Evolutionary conservation across 2,329 filamentous ascomycete species (phyloP).

Genomic region (Capronia coronata): DNA sequence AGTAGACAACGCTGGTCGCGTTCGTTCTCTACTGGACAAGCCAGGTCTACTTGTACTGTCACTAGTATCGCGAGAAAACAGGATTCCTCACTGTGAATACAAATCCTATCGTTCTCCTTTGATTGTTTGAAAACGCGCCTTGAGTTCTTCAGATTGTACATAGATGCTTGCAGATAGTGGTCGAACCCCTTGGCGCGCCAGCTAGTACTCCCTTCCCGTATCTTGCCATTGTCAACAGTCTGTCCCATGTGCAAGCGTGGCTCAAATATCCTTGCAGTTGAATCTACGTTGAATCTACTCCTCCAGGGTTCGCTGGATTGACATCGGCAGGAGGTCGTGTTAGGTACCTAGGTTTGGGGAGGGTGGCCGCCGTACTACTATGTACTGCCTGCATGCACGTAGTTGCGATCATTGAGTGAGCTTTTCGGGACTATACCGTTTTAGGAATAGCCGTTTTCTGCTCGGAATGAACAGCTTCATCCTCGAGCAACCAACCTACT

Average conservation of each 20-base stretch:
- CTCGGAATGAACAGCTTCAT: conserved; percentile 12
- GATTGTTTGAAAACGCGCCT: conserved; percentile 1
- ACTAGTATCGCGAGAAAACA: conserved; percentile 20
- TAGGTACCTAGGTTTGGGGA: background rate
- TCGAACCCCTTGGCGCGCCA: conserved; percentile 3
- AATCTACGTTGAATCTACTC: too few species aligned
- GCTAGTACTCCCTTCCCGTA: background rate
- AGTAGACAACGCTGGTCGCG: conserved; percentile 13
- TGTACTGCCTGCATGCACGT: too few species aligned
- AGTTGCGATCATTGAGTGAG: conserved; percentile 1
- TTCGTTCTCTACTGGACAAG: background rate
- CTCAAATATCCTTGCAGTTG: too few species aligned
- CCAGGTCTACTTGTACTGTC: conserved; percentile 14
- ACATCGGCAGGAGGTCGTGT: background rate
- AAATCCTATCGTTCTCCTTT: conserved; percentile 15
- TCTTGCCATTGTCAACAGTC: background rate
- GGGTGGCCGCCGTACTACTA: background rate
- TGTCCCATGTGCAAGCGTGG: background rate
- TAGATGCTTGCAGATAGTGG: conserved; percentile 15
- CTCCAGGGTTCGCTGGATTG: background rate
- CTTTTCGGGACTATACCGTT: conserved; percentile 2
- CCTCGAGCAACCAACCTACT: conserved; percentile 12
- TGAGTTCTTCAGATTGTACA: conserved; percentile 18
- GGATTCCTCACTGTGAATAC: conserved; percentile 19
- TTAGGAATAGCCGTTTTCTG: conserved; percentile 9